Evolutionary conservation across 106 monocot genomes (phyloP).

Genomic region (Vanilla planifolia): DNA sequence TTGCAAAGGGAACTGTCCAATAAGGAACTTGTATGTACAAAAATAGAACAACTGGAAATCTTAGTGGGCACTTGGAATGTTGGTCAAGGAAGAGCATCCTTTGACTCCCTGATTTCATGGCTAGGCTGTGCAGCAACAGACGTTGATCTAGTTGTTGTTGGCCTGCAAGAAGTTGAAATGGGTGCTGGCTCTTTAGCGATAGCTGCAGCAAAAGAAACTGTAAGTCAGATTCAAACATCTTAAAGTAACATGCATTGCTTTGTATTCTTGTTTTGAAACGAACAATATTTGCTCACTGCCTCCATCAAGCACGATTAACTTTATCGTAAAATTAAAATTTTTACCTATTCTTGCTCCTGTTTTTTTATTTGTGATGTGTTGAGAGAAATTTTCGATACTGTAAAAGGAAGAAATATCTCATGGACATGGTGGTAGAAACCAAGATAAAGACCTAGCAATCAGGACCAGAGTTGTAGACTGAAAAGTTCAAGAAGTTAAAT

Average conservation of each 20-base stretch:
- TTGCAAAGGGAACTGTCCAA: constrained; percentile 27
- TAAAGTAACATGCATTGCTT: constrained; percentile 6
- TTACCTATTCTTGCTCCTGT: too few species aligned
- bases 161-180: constrained; percentile 71
- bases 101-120: constrained; percentile 61
- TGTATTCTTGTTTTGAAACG: not conserved
- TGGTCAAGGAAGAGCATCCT: constrained; percentile 52
- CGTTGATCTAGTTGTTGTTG: constrained; percentile 41
- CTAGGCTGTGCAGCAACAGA: constrained; percentile 40
- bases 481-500: too few species aligned
- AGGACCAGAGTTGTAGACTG: too few species aligned
- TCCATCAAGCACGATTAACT: too few species aligned
- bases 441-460: too few species aligned
- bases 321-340: too few species aligned
- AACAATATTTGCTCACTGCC: too few species aligned
- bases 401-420: too few species aligned
- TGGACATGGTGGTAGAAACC: too few species aligned
- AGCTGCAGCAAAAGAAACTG: constrained; percentile 66
- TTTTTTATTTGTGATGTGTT: too few species aligned
- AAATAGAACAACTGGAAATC: constrained; percentile 39
- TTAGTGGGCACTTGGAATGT: constrained; percentile 67
- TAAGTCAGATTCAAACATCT: constrained; percentile 19
- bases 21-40: constrained; percentile 21
- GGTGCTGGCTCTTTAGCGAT: constrained; percentile 59
- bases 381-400: too few species aligned